These are phyloP conservation scores for Populus tomentosa DNA, from an alignment of 441 rosid species.

Conservation along the genomic window DNA sequence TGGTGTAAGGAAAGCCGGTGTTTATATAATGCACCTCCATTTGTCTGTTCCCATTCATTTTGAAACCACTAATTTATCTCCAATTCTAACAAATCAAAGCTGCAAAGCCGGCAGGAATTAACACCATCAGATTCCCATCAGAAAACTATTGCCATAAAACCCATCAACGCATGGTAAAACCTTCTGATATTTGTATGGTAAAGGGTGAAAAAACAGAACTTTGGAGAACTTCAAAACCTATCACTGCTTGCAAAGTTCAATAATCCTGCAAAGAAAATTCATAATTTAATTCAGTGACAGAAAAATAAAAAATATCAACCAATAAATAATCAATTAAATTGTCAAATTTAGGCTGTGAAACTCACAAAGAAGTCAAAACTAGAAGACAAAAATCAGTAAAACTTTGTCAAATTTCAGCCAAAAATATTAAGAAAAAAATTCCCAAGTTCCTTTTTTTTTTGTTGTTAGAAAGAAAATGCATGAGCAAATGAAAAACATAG, in stretches of 20 bases:
- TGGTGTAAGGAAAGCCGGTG: constrained; percentile 50
- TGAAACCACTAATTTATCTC: constrained; percentile 4
- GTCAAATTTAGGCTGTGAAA: neutral
- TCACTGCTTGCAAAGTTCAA: neutral
- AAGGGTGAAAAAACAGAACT: neutral
- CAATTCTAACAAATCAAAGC: constrained; percentile 14
- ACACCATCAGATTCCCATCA: constrained; percentile 4
- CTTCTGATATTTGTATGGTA: neutral
- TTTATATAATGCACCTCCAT: constrained; percentile 54
- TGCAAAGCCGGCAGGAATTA: constrained; percentile 17
- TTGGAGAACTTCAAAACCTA: neutral
- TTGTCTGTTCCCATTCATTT: constrained; percentile 52
- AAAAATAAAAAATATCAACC: neutral
- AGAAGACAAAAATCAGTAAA: neutral
- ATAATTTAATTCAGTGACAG: neutral
- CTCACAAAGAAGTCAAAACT: constrained; percentile 5
- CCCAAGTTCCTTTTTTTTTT: neutral
- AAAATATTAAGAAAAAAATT: neutral
- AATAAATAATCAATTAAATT: neutral
- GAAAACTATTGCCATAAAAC: neutral
- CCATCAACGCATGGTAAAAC: neutral
- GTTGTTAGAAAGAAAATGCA: constrained; percentile 11
- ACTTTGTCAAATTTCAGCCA: neutral
- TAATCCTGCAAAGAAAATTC: constrained; percentile 10
- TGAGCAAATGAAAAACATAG: neutral